A percentile compares a stretch with the other conserved stretches of the same genome.
Evolutionary conservation across 2,329 filamentous ascomycete genomes (phyloP).

Genomic region (Escovopsis weberi): DNA sequence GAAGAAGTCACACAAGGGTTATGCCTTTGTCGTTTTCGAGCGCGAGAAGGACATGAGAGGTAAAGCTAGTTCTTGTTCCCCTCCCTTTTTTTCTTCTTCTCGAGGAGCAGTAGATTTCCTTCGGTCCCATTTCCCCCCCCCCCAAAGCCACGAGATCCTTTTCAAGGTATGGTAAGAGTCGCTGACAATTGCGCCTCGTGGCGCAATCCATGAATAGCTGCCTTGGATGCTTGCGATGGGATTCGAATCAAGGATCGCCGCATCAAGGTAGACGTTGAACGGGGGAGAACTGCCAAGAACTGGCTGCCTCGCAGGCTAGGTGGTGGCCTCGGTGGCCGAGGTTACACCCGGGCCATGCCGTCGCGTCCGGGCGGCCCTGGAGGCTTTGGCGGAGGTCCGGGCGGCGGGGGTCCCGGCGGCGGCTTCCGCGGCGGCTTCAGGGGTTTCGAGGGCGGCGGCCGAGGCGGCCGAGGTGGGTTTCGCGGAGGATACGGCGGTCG

Average conservation of each 20-base stretch:
- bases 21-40: slow-evolving; percentile 94
- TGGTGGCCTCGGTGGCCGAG: slow-evolving; percentile 80
- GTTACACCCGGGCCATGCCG: slow-evolving; percentile 73
- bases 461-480: slow-evolving; percentile 34
- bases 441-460: slow-evolving; percentile 27
- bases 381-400: slow-evolving; percentile 32
- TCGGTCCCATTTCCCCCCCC: slow-evolving; percentile 1
- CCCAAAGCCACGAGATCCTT: slow-evolving; percentile 10
- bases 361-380: slow-evolving; percentile 54
- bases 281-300: slow-evolving; percentile 81
- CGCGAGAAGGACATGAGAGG: slow-evolving; percentile 98
- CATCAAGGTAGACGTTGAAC: slow-evolving; percentile 90
- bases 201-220: slow-evolving; percentile 56
- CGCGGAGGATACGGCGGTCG: slow-evolving; percentile 25
- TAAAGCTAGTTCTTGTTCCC: slow-evolving; percentile 32
- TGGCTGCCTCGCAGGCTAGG: slow-evolving; percentile 89
- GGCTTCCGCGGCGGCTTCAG: slow-evolving; percentile 32
- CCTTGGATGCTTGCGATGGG: slow-evolving; percentile 72
- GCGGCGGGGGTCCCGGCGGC: slow-evolving; percentile 27
- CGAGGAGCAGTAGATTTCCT: too few species aligned
- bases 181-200: slow-evolving; percentile 52
- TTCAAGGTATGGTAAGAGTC: slow-evolving; percentile 40
- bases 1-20: slow-evolving; percentile 72
- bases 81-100: too few species aligned
- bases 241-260: slow-evolving; percentile 85